Percentiles rank a stretch among this genome's conserved stretches.
These are phyloP conservation scores for Ceratobasidium sp. DNA, from an alignment of 1,284 basidiomycete species.

Conservation along the genomic window DNA sequence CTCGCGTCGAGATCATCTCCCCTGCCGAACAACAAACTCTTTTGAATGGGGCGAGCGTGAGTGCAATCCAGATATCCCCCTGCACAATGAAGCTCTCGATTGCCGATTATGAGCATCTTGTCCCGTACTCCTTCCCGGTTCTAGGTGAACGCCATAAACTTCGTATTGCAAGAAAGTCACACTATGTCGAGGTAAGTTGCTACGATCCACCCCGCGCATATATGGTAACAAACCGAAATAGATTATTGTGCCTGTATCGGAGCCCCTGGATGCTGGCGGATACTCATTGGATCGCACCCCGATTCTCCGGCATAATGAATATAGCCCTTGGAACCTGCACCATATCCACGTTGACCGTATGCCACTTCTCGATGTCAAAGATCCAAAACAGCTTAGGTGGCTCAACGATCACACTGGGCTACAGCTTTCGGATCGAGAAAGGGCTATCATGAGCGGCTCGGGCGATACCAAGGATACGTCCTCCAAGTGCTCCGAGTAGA, in stretches of 20 bases:
- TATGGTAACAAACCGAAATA: neutral
- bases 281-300: neutral
- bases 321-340: conserved; percentile 23
- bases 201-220: too few species aligned
- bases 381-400: conserved; percentile 10
- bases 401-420: neutral
- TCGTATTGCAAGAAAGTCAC: too few species aligned
- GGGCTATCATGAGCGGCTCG: neutral
- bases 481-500: too few species aligned
- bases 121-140: too few species aligned
- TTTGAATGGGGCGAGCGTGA: neutral
- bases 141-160: too few species aligned
- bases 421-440: conserved; percentile 16
- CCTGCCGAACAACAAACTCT: neutral
- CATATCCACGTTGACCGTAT: conserved; percentile 4
- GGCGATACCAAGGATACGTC: neutral
- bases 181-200: too few species aligned
- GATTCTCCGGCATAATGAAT: neutral
- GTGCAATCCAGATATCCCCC: neutral
- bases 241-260: conserved; percentile 16
- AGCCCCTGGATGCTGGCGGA: conserved; percentile 13
- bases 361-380: neutral
- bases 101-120: too few species aligned
- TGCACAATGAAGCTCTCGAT: too few species aligned
- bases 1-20: neutral